Evolutionary conservation across 176 grass and related monocot genomes (phyloP).

Genomic region (Ampelocalamus luodianensis): DNA sequence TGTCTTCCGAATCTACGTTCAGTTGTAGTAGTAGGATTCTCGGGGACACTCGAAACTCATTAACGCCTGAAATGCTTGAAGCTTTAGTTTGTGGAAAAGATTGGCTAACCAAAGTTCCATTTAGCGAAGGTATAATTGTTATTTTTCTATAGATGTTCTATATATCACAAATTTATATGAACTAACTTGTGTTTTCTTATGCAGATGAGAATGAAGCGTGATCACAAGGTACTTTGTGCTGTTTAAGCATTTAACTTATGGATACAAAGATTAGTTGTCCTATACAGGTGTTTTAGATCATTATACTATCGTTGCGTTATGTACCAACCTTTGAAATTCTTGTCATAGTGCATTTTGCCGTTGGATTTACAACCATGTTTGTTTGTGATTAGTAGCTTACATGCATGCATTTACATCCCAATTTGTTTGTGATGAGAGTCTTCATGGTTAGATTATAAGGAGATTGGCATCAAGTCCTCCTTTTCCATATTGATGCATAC

Average conservation of each 20-base stretch:
- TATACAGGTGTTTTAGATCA: background rate
- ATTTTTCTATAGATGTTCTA: too few relatives aligned
- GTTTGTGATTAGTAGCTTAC: background rate
- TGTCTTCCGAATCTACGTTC: too few relatives aligned
- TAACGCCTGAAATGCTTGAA: too few relatives aligned
- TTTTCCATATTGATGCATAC: background rate
- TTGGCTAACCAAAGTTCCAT: too few relatives aligned
- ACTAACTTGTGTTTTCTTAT: too few relatives aligned
- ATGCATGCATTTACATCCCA: background rate
- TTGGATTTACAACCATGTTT: background rate
- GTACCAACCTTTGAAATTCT: background rate
- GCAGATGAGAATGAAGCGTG: too few relatives aligned
- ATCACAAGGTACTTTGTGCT: background rate
- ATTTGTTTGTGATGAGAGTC: background rate
- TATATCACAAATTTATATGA: too few relatives aligned
- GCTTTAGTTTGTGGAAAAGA: too few relatives aligned
- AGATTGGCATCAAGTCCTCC: background rate
- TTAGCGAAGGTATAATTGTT: too few relatives aligned
- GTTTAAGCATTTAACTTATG: conserved; percentile 13
- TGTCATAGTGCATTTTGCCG: background rate
- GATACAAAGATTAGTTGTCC: background rate
- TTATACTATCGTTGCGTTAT: background rate
- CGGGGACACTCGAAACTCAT: too few relatives aligned
- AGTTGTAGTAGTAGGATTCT: too few relatives aligned
- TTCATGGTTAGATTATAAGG: conserved; percentile 9